phyloP scores from a whole-genome alignment of 352 stramenopile species.

The Pythium coloratum region DNA sequence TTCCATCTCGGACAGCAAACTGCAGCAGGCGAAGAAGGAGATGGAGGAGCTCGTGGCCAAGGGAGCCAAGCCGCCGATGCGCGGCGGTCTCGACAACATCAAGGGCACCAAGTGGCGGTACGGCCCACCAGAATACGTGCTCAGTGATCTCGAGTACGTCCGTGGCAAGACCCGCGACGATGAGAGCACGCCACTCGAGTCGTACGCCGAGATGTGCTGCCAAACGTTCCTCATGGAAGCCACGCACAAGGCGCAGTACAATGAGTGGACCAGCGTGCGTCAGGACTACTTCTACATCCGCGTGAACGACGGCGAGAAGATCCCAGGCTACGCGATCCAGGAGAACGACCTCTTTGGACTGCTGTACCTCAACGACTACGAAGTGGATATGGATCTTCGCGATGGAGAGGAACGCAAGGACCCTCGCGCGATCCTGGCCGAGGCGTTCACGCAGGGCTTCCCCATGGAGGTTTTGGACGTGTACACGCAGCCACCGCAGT shows the following conservation, averaged over 20 bases:
- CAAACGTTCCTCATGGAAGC: conserved; percentile 84
- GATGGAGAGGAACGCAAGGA: conserved; percentile 48
- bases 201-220: conserved; percentile 70
- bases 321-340: conserved; percentile 40
- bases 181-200: conserved; percentile 60
- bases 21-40: conserved; percentile 58
- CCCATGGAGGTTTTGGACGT: conserved; percentile 80
- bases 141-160: conserved; percentile 78
- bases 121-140: conserved; percentile 63
- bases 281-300: conserved; percentile 67
- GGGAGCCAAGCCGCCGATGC: conserved; percentile 56
- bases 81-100: conserved; percentile 33
- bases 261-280: conserved; percentile 61
- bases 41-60: conserved; percentile 50
- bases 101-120: conserved; percentile 61
- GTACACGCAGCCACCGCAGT: conserved; percentile 72
- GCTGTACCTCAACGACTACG: conserved; percentile 49
- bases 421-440: conserved; percentile 48
- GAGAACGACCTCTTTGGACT: conserved; percentile 75
- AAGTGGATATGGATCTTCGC: conserved; percentile 33
- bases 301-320: conserved; percentile 60
- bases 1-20: conserved; percentile 60
- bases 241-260: conserved; percentile 61
- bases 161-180: conserved; percentile 55
- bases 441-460: conserved; percentile 74